These are phyloP conservation scores for Populus hybrid DNA, from an alignment of 441 rosid genomes.

Conservation along the genomic window DNA sequence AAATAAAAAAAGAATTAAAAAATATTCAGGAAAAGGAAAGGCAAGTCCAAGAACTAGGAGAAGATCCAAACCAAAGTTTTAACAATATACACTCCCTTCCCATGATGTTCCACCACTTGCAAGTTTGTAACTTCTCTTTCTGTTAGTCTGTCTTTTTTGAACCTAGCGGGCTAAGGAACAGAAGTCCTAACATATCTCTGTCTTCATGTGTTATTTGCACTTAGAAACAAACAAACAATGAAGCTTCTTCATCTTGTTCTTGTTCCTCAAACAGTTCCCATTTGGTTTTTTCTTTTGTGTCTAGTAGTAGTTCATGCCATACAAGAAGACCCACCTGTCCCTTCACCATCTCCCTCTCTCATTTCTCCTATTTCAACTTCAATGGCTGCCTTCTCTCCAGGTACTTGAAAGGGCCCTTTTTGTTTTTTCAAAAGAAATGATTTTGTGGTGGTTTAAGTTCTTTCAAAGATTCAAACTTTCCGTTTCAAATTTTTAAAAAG, in stretches of 20 bases:
- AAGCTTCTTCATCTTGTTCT: constrained; percentile 39
- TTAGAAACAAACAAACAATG: constrained; percentile 29
- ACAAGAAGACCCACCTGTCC: constrained; percentile 26
- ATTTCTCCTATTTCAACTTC: constrained; percentile 47
- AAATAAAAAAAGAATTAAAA: neutral
- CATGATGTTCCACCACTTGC: neutral
- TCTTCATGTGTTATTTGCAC: constrained; percentile 34
- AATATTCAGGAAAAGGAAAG: neutral
- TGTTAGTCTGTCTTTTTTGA: constrained; percentile 5
- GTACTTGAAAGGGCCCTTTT: constrained; percentile 24
- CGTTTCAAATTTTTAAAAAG: neutral
- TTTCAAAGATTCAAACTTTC: constrained; percentile 12
- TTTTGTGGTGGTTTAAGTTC: constrained; percentile 7
- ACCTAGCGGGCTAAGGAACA: constrained; percentile 14
- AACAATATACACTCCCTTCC: neutral
- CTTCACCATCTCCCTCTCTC: constrained; percentile 28
- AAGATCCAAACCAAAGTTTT: constrained; percentile 14
- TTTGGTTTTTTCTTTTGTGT: constrained; percentile 28
- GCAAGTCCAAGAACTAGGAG: neutral
- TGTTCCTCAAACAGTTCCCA: constrained; percentile 35
- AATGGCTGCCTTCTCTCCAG: constrained; percentile 67
- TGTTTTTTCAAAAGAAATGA: neutral
- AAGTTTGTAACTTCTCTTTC: neutral
- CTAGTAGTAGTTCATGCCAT: constrained; percentile 20
- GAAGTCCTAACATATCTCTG: neutral